phyloP scores from a whole-genome alignment of 495 filamentous ascomycete genomes.

The Penicillium verhagenii region DNA sequence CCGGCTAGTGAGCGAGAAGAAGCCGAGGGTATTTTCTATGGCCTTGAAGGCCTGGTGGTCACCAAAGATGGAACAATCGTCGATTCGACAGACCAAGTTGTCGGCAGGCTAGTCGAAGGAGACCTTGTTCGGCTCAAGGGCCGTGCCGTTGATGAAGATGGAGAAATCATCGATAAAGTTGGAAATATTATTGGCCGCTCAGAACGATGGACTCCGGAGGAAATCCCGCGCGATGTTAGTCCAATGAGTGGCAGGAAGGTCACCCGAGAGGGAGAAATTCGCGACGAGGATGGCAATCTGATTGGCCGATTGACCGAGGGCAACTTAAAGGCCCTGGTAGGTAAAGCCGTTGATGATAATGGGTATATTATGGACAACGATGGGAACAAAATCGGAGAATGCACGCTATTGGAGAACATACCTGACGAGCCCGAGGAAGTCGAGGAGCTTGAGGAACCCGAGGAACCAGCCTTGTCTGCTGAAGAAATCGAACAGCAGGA shows the following conservation, averaged over 20 bases:
- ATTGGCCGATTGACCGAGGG: constrained; percentile 72
- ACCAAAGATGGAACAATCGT: constrained; percentile 69
- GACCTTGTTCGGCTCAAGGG: constrained; percentile 65
- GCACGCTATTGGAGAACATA: not conserved
- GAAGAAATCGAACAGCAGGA: constrained; percentile 44
- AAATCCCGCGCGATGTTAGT: constrained; percentile 56
- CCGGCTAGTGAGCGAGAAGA: constrained; percentile 60
- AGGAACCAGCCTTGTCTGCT: not conserved
- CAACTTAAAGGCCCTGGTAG: constrained; percentile 61
- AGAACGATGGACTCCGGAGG: constrained; percentile 69
- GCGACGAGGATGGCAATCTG: constrained; percentile 68
- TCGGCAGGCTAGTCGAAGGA: constrained; percentile 66
- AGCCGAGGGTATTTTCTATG: constrained; percentile 71
- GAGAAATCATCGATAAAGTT: constrained; percentile 70
- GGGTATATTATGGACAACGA: not conserved
- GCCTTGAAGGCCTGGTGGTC: constrained; percentile 62
- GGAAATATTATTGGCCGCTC: constrained; percentile 55
- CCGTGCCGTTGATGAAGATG: constrained; percentile 73
- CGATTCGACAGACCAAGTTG: constrained; percentile 56
- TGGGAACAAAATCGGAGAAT: not conserved
- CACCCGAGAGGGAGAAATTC: constrained; percentile 72
- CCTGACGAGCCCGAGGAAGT: not conserved
- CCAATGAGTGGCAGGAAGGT: constrained; percentile 72
- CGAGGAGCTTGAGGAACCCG: not conserved
- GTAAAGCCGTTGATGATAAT: constrained; percentile 39